phyloP scores from a whole-genome alignment of 2,329 filamentous ascomycete species.

The Diaporthe sp. region DNA sequence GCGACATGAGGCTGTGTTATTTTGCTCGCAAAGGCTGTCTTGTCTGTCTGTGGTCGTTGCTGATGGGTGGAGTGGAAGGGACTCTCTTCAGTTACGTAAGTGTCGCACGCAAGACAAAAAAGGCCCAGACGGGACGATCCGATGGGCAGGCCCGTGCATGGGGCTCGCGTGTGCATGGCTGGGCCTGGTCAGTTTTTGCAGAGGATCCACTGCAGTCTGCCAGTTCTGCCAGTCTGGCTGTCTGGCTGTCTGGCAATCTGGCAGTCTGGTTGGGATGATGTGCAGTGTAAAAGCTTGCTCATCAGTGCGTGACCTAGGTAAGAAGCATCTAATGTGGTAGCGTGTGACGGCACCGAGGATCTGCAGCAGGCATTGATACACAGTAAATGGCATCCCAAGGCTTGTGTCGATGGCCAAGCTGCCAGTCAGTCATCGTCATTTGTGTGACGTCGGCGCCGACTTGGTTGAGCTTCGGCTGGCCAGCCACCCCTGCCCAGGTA shows the following conservation, averaged over 20 bases:
- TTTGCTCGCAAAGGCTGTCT: background rate
- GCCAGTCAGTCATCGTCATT: background rate
- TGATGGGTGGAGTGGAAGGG: too few relatives aligned
- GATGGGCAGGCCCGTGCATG: background rate
- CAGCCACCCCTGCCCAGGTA: background rate
- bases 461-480: background rate
- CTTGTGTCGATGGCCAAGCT: background rate
- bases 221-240: too few relatives aligned
- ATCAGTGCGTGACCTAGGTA: background rate
- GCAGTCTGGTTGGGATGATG: too few relatives aligned
- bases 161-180: background rate
- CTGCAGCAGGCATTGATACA: constrained; percentile 1
- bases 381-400: too few relatives aligned
- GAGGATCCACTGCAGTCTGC: background rate
- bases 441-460: constrained; percentile 9
- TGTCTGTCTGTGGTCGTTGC: too few relatives aligned
- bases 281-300: background rate
- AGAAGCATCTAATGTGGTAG: background rate
- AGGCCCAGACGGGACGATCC: constrained; percentile 10
- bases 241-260: too few relatives aligned
- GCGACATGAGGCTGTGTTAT: background rate
- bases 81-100: background rate
- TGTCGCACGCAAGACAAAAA: background rate
- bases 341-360: background rate
- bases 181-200: background rate